Percentiles rank a stretch among this genome's conserved stretches.
Evolutionary conservation across 192 early-diverging fungal species (phyloP).

Genomic region (Gigaspora rosea): DNA sequence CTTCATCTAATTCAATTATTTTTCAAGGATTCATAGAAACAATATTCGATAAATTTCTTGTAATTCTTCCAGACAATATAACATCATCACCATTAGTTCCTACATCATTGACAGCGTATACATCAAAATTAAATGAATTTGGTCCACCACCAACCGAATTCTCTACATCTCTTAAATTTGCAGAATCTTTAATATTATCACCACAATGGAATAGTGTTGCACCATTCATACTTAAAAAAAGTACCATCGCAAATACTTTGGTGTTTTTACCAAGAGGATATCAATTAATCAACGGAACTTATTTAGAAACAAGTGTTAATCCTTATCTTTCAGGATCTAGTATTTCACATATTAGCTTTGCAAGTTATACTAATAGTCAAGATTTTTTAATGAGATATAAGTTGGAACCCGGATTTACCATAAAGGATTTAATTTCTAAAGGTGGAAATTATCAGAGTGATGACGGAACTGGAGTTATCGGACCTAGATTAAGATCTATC

Average conservation of each 20-base stretch:
- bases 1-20: not conserved
- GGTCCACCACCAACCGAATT: not conserved
- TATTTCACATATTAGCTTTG: slow-evolving; percentile 38
- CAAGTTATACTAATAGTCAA: slow-evolving; percentile 28
- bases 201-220: not conserved
- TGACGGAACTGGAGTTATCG: slow-evolving; percentile 29
- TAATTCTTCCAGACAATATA: slow-evolving; percentile 7
- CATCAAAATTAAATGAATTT: slow-evolving; percentile 1
- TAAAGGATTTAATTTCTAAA: slow-evolving; percentile 22
- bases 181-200: not conserved
- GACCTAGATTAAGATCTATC: slow-evolving; percentile 33
- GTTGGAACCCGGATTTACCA: slow-evolving; percentile 38
- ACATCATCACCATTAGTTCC: not conserved
- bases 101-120: not conserved
- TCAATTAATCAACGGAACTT: not conserved
- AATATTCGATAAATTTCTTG: slow-evolving; percentile 36
- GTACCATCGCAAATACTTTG: not conserved
- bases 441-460: slow-evolving; percentile 9
- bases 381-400: slow-evolving; percentile 45
- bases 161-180: not conserved
- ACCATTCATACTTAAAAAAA: not conserved
- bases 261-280: not conserved
- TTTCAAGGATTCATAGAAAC: slow-evolving; percentile 31
- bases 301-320: slow-evolving; percentile 36
- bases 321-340: slow-evolving; percentile 42